Base-by-base conservation (phyloP, 352 stramenopile genomes). In the Globisporangium lucens region DNA sequence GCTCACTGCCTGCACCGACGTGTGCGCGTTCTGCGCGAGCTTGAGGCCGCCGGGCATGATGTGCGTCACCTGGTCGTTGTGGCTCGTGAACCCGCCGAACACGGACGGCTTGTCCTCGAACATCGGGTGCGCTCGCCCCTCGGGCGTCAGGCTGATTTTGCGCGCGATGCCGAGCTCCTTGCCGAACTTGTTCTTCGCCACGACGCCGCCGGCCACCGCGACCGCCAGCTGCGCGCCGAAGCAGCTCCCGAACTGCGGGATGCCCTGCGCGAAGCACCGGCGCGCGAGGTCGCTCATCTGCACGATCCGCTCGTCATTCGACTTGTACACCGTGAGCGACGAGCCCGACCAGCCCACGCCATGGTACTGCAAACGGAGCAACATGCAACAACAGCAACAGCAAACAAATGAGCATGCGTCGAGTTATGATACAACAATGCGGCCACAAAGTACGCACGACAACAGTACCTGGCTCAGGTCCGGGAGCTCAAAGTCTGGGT, bases 211-310 rank as follows among this genome's bases (percentile, higher is more conserved):
- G 43, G 83, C 76, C 22, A 80, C 76, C 22, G 77, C 75, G 8
- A 85, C 79, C 7, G 85, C 85, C 20, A 94, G 56, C 46, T 94
- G 83, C 61, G 85, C 71, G 6, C 78, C 83, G 65, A 88, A 94
- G 72, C 86, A 92, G 73, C 83, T 92, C 17, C 86, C 86, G 58
- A 90, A 90, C 73, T 94, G 86, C 36, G 83, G 85, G 5, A 94
- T 67, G 46, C 86, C 83, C 22, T 71, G 58, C 22, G 63, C 75
- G 57, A 89, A 90, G 59, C 67, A 76, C 43, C 65, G 63, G 12
- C 71, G 68, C 9, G 80, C 75, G 20, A 91, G 63, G 2, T 68
- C 71, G 52, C 82, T 71, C 73, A 87, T 81, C 57, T 76, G 69
- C 58, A 78, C 38, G 38, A 94, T 78, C 35, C 73, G 76, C 35